Percentiles rank a stretch among this genome's conserved stretches.
These are phyloP conservation scores for Echria macrotheca DNA, from an alignment of 495 filamentous ascomycete species.

Conservation along the genomic window DNA sequence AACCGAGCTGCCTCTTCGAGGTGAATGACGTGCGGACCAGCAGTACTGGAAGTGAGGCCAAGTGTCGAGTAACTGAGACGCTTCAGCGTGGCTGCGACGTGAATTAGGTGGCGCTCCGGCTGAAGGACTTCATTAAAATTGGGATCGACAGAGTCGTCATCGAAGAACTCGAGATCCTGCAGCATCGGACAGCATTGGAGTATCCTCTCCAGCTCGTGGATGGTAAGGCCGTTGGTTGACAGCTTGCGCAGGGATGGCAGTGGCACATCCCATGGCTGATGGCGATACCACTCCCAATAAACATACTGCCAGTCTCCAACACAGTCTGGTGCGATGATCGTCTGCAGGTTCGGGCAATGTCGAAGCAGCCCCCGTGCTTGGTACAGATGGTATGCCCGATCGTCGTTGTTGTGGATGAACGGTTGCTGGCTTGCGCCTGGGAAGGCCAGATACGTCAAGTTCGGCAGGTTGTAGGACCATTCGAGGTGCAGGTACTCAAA, in stretches of 20 bases:
- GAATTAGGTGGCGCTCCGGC: neutral
- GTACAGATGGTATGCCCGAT: neutral
- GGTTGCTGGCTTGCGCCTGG: neutral
- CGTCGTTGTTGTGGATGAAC: neutral
- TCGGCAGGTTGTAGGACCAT: neutral
- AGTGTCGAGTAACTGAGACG: neutral
- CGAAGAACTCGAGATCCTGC: slow-evolving; percentile 1
- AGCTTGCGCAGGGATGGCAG: neutral
- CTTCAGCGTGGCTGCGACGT: neutral
- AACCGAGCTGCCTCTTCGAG: neutral
- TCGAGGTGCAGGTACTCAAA: neutral
- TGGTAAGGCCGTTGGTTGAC: neutral
- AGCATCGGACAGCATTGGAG: neutral
- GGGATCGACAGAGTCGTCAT: neutral
- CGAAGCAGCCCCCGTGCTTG: neutral
- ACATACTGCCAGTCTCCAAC: neutral
- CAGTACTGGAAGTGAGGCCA: neutral
- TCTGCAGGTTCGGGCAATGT: neutral
- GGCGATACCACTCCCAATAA: neutral
- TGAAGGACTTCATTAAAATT: neutral
- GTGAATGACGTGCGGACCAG: neutral
- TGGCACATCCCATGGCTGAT: neutral
- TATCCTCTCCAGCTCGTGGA: neutral
- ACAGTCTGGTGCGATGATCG: neutral
- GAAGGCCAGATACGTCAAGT: neutral